Base-by-base conservation (phyloP, 2,329 filamentous ascomycete genomes). In the Ceratocystis colombiana region DNA sequence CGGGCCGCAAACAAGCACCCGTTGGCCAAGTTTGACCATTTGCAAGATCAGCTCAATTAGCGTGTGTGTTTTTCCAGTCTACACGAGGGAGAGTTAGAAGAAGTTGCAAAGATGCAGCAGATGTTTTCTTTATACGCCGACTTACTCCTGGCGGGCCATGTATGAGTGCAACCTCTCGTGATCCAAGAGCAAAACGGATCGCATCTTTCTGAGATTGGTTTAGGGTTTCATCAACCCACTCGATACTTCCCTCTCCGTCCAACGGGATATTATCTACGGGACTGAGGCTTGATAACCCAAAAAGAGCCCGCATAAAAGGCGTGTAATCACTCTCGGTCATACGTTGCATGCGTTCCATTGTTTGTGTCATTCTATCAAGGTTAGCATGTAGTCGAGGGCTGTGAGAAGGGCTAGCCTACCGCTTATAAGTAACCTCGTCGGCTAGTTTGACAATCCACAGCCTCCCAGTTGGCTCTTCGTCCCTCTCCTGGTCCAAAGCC, bases 1-100 rank as follows among this genome's bases (percentile, higher is more conserved):
- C 0, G 94, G 94, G 0, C 93, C 94, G 72, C 94, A 97, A n/a
- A 97, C 93, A 1, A 97, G 80, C 10, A 97, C 80, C 1, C 91
- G 84, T 65, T 87, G 81, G 44, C 85, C 82, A 28, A 84, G 83
- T 72, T 86, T 87, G 65, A 95, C 79, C 71, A 97, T 79, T 73
- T 99, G 94, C n/a, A 95, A 80, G 68, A 99, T 96, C 12, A 99
- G 80, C 75, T 99, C 94, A 68, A 99, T 93, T 48, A 99, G 78
- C 0, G 94, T 97, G 73, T 97, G 93, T 0, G 94, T 99, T 75
- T 99, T 99, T 62, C 94, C 94, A 0, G 94, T 99, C 79, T 86
- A 66, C 3, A 61, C 10, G 66, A 70, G 68, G 33, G 12, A 33
- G 37, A 8, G 45, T 68, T 69, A 66, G 64, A 59, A 59, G n/a